Evolutionary conservation across 2,329 filamentous ascomycete species (phyloP).

Genomic region (Microcyclosporella mali): DNA sequence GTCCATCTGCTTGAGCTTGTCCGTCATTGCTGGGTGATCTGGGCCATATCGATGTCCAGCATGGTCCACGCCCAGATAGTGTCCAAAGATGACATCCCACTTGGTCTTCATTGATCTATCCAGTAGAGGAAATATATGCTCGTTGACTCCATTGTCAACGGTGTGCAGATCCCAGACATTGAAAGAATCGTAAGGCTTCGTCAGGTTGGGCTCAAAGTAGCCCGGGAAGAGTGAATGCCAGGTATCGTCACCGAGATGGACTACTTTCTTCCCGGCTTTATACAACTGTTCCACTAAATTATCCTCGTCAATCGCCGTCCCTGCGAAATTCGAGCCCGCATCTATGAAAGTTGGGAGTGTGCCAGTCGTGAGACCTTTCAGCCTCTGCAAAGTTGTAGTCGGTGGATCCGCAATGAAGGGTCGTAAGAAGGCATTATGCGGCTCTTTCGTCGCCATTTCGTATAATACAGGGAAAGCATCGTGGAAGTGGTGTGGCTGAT

Average conservation of each 20-base stretch:
- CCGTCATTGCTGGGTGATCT: slow-evolving; percentile 82
- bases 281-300: slow-evolving; percentile 62
- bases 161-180: slow-evolving; percentile 98
- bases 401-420: slow-evolving; percentile 97
- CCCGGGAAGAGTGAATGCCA: slow-evolving; percentile 90
- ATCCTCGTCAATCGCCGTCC: slow-evolving; percentile 92
- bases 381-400: slow-evolving; percentile 81
- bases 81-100: slow-evolving; percentile 94
- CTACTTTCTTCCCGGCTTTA: slow-evolving; percentile 66
- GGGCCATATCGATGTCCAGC: slow-evolving; percentile 94
- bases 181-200: slow-evolving; percentile 88
- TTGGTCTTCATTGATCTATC: slow-evolving; percentile 56
- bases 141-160: slow-evolving; percentile 87
- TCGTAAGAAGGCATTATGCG: slow-evolving; percentile 77
- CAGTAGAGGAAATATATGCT: slow-evolving; percentile 82
- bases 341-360: slow-evolving; percentile 94
- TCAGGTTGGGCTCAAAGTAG: slow-evolving; percentile 85
- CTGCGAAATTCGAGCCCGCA: slow-evolving; percentile 88
- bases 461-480: slow-evolving; percentile 83
- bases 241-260: slow-evolving; percentile 95
- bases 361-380: slow-evolving; percentile 92
- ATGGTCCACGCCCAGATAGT: slow-evolving; percentile 93
- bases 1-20: slow-evolving; percentile 90
- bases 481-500: slow-evolving; percentile 62
- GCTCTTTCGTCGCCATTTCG: slow-evolving; percentile 67